Evolutionary conservation across 2,329 filamentous ascomycete genomes (phyloP).

Genomic region (Mycosphaerella sp.): DNA sequence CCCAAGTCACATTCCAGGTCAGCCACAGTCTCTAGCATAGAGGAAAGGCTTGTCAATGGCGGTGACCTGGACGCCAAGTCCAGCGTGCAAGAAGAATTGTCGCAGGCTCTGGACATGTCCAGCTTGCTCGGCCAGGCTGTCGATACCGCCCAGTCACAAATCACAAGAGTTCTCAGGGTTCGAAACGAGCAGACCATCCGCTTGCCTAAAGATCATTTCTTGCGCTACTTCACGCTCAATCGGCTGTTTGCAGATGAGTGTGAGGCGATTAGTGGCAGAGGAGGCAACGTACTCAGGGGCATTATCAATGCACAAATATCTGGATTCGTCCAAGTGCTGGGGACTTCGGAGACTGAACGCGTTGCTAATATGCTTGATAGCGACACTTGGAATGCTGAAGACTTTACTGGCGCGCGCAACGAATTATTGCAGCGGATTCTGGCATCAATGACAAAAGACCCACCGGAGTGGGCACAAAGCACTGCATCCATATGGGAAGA

Average conservation of each 20-base stretch:
- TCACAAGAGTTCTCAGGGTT: conserved; percentile 71
- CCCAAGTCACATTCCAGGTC: conserved; percentile 38
- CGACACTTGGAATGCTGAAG: conserved; percentile 71
- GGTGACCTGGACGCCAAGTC: conserved; percentile 2
- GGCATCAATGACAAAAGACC: conserved; percentile 64
- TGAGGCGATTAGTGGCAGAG: conserved; percentile 73
- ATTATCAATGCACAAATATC: conserved; percentile 77
- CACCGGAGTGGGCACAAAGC: conserved; percentile 57
- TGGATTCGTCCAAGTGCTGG: conserved; percentile 66
- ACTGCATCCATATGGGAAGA: conserved; percentile 46
- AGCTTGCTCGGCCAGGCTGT: conserved; percentile 74
- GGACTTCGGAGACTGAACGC: conserved; percentile 65
- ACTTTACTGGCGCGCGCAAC: conserved; percentile 60
- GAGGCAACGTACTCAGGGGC: conserved; percentile 67
- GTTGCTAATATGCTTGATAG: conserved; percentile 71
- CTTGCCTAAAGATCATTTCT: conserved; percentile 61
- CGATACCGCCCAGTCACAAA: conserved; percentile 66
- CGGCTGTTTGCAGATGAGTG: conserved; percentile 80
- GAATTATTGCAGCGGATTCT: conserved; percentile 59
- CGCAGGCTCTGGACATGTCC: conserved; percentile 68
- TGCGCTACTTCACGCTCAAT: conserved; percentile 77
- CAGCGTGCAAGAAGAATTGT: conserved; percentile 61
- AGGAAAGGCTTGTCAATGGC: conserved; percentile 35
- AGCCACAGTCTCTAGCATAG: conserved; percentile 36
- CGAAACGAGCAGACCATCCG: conserved; percentile 65